These are phyloP conservation scores for Coemansia sp. DNA, from an alignment of 192 early-diverging fungal genomes.

Conservation along the genomic window DNA sequence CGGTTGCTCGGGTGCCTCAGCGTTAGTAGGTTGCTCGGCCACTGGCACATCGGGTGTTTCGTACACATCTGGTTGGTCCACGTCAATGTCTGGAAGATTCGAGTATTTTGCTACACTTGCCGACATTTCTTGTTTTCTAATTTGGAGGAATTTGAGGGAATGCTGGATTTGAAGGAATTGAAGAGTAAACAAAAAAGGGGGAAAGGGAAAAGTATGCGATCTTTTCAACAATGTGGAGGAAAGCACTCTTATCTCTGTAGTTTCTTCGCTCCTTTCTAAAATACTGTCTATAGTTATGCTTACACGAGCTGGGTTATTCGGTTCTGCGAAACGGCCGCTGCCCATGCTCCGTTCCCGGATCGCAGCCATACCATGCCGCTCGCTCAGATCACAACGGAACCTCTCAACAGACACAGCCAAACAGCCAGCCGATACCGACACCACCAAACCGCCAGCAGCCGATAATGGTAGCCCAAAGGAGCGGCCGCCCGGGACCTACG, in stretches of 20 bases:
- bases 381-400: background rate
- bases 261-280: background rate
- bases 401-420: background rate
- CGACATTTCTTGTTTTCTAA: constrained; percentile 15
- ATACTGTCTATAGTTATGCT: background rate
- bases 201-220: too few species aligned
- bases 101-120: constrained; percentile 23
- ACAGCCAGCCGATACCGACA: too few species aligned
- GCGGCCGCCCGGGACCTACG: constrained; percentile 42
- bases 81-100: constrained; percentile 75
- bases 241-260: background rate
- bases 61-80: constrained; percentile 74
- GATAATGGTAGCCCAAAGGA: too few species aligned
- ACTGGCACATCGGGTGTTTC: constrained; percentile 67
- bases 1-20: constrained; percentile 14
- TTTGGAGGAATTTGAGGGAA: background rate
- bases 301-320: background rate
- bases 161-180: background rate
- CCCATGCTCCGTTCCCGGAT: background rate
- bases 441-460: too few species aligned
- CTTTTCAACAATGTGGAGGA: too few species aligned
- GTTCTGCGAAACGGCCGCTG: background rate
- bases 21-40: constrained; percentile 7
- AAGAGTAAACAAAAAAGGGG: too few species aligned
- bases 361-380: background rate